phyloP scores from a whole-genome alignment of 1,284 basidiomycete species.

The Malassezia cuniculi region DNA sequence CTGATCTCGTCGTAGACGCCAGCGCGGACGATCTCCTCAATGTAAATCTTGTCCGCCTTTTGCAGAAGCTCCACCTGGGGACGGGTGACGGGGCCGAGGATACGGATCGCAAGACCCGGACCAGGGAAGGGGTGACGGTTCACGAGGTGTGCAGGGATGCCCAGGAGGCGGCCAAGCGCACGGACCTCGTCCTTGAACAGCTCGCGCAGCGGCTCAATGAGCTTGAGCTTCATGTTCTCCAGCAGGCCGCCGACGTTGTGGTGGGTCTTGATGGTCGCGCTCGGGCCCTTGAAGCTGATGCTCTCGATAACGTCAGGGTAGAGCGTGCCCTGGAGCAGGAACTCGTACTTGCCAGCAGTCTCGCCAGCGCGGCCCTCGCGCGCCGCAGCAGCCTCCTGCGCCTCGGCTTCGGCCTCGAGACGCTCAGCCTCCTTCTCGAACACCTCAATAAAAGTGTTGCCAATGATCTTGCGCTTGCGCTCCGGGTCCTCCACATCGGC shows the following conservation, averaged over 20 bases:
- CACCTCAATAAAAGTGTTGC: conserved; percentile 96
- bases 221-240: conserved; percentile 95
- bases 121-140: conserved; percentile 99
- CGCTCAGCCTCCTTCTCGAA: conserved; percentile 86
- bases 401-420: conserved; percentile 71
- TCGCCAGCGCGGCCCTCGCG: conserved; percentile 25
- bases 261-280: conserved; percentile 98
- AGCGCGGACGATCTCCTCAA: conserved; percentile 89
- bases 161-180: conserved; percentile 73
- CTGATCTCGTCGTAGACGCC: conserved; percentile 85
- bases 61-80: conserved; percentile 91
- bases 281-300: conserved; percentile 98
- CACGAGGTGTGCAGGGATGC: conserved; percentile 83
- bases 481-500: conserved; percentile 90
- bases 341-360: conserved; percentile 69
- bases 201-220: conserved; percentile 93
- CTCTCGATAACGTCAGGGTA: conserved; percentile 99
- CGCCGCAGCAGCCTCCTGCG: conserved; percentile 57
- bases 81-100: conserved; percentile 82
- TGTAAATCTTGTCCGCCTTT: conserved; percentile 87
- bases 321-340: conserved; percentile 92
- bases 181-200: conserved; percentile 99
- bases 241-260: conserved; percentile 96
- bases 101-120: conserved; percentile 95
- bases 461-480: conserved; percentile 93